Conservation (phyloP, 106 monocot species). For the Agapanthus africanus region DNA sequence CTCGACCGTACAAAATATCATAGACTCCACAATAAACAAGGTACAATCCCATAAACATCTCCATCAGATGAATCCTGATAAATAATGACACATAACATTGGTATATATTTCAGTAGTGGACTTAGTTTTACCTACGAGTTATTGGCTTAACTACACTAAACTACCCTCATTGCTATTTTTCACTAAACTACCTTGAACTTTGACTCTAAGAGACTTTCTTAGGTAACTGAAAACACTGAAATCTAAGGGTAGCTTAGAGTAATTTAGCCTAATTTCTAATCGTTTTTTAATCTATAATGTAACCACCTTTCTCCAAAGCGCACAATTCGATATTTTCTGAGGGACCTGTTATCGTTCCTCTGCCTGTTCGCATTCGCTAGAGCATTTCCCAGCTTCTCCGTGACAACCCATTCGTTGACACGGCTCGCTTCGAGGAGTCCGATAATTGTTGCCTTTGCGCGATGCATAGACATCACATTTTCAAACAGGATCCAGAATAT, state of each 20-base stretch:
- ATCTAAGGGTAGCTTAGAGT: too few species aligned
- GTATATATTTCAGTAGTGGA: too few species aligned
- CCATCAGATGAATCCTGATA: constrained; percentile 34
- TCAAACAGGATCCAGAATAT: constrained; percentile 44
- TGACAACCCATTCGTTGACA: constrained; percentile 47
- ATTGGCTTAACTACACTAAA: too few species aligned
- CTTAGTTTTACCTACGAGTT: too few species aligned
- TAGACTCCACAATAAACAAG: constrained; percentile 40
- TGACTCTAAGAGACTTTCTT: too few species aligned
- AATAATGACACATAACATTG: too few species aligned
- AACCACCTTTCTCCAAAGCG: neutral
- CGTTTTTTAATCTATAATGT: too few species aligned
- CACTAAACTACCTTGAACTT: too few species aligned
- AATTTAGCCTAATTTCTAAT: too few species aligned
- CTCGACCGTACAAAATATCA: constrained; percentile 23
- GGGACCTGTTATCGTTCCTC: neutral
- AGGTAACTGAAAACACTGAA: too few species aligned
- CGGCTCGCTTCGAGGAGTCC: constrained; percentile 30
- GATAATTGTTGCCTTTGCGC: constrained; percentile 23
- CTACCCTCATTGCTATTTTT: too few species aligned
- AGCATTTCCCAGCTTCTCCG: constrained; percentile 31
- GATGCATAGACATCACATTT: constrained; percentile 49
- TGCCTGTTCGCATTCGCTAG: neutral
- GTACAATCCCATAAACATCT: constrained; percentile 44
- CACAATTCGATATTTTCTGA: neutral